phyloP scores from a whole-genome alignment of 805 yeast genomes.

The Spathaspora hagerdaliae region DNA sequence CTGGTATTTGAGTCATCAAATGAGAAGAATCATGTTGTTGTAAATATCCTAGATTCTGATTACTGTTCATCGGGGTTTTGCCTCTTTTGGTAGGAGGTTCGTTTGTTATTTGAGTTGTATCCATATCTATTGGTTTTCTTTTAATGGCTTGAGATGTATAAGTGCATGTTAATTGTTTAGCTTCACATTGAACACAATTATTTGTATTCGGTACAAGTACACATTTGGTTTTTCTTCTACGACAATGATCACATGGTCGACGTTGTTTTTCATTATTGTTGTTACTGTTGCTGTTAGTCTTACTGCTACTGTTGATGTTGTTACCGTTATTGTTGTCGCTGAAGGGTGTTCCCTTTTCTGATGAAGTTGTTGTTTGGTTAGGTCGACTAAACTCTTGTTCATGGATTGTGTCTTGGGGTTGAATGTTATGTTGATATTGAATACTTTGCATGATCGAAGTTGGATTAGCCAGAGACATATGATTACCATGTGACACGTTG shows the following conservation, averaged over 20 bases:
- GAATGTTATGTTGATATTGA: conserved; percentile 27
- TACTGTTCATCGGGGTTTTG: conserved; percentile 9
- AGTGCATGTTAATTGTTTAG: conserved; percentile 70
- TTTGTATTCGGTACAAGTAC: conserved; percentile 59
- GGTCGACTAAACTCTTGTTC: neutral
- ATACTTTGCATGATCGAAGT: conserved; percentile 26
- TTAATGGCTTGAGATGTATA: conserved; percentile 35
- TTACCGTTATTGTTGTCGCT: neutral
- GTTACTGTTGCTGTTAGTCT: neutral
- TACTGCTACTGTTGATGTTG: neutral
- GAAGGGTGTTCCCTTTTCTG: too few species aligned
- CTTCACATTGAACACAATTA: conserved; percentile 73
- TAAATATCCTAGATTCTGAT: neutral
- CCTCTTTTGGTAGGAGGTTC: conserved; percentile 14
- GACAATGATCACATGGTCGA: conserved; percentile 81
- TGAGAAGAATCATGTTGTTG: conserved; percentile 8
- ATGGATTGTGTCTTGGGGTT: conserved; percentile 4
- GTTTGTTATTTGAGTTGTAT: conserved; percentile 7
- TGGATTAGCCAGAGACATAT: conserved; percentile 6
- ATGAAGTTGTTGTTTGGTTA: neutral
- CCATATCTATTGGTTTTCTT: conserved; percentile 7
- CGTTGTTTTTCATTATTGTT: conserved; percentile 31
- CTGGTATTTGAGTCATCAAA: conserved; percentile 27
- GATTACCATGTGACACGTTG: conserved; percentile 1
- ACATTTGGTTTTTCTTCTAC: conserved; percentile 77